Evolutionary conservation across 345 rosid genomes (phyloP), one percentile per base, ranked within the genome.

Genomic region (Anastatica hierochuntica): DNA sequence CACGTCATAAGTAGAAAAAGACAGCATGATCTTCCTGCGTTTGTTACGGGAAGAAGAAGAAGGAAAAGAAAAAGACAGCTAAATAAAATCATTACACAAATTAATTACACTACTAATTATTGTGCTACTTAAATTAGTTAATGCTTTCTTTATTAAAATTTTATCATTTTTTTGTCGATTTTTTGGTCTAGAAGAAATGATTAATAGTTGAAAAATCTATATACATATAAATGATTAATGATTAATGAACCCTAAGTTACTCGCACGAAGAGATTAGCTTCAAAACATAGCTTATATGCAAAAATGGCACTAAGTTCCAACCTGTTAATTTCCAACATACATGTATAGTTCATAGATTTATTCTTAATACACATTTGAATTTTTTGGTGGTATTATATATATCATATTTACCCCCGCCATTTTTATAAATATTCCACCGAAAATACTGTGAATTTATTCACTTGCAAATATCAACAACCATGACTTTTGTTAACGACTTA

Each of bases 271-370:
- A 36, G 34, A 52, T n/a, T 26, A 24, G 53, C 51, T 36, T 23
- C 45, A 53, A 63, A 63, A 63, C 54, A 63, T 37, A 60, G 67
- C n/a, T 45, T 63, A 47, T 10, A 44, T 53, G 44, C 52, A 62
- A 51, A 37, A 27, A 8, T 36, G 43, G 31, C 59, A 52, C 45
- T 9, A 41, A 21, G 15, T 33, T 34, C 27, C 43, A 59, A 47
- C 29, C 31, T 21, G 34, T 43, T 19, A 31, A 48, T 26, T 30
- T 30, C 10, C 18, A 6, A 38, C 12, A 44, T 4, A 31, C 6
- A 41, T 2, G 16, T 34, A 52, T 20, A 20, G 8, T 9, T 10
- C 7, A 27, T 24, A 49, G 7, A 49, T 48, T 18, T 6, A 2
- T 37, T 35, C 30, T 13, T n/a, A n/a, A 51, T 51, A 35, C 13